Evolutionary conservation across 2,329 filamentous ascomycete species (phyloP), one percentile per base, ranked within the genome.

Genomic region (Mycocentrospora acerina): DNA sequence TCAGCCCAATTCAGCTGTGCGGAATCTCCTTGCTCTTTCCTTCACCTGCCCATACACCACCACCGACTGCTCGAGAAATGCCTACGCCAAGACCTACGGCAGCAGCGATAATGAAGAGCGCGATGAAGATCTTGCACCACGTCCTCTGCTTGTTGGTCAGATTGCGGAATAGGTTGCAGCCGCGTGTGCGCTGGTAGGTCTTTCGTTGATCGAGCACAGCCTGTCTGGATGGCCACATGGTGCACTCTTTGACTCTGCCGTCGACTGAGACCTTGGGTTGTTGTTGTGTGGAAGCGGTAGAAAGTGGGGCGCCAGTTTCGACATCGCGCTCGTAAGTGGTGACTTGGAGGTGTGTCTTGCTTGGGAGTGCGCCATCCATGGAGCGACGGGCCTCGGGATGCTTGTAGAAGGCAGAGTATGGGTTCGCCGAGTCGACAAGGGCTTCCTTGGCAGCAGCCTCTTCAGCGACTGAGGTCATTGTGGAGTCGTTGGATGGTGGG

Each of bases 191-290:
- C 59, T 70, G 64, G 53, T 65, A 62, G 27, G 48, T 51, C 55
- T 63, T 65, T 40, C 66, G 63, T 55, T 67, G 68, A 49, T 71
- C 66, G 51, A 70, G 61, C 40, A 76, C 66, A 22, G 72, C 71
- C 56, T 73, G 67, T 48, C 68, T 68, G 28, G 71, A 71, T 7
- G 73, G 73, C 73, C 73, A 76, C 71, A 76, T 75, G 48, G 67
- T 71, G 67, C 72, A 75, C 44, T 76, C 73, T 55, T 73, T 73
- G 49, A 57, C 51, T 36, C 65, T 56, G 36, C 62, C 67, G 44
- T 73, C 70, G 45, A 74, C 62, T 17, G 59, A 64, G 37, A 64
- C 45, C 47, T 69, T 71, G 44, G 60, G 62, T 19, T 34, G 16
- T 41, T 59, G 60, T 51, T 66, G 58, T 54, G 52, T 73, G 53